A percentile compares a stretch with the other conserved stretches of the same genome.
Conservation (phyloP, 352 stramenopile genomes). For the Pythium chondricola region DNA sequence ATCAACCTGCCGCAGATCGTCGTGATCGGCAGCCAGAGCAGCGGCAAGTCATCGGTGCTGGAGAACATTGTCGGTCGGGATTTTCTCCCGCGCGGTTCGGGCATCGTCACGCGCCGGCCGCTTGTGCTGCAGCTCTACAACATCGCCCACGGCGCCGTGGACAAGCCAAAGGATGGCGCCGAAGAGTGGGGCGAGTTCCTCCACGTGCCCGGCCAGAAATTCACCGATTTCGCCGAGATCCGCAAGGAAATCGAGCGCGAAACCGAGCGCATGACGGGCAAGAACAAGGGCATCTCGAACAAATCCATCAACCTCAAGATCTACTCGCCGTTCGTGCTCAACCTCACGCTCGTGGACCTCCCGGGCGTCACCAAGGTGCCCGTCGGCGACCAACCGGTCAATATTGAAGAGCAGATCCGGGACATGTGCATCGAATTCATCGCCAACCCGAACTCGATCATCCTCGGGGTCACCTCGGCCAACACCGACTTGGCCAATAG, state of each 20-base stretch:
- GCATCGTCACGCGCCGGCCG: constrained; percentile 98
- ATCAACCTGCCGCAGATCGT: constrained; percentile 98
- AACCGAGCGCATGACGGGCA: constrained; percentile 93
- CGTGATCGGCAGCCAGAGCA: constrained; percentile 96
- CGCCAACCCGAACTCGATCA: constrained; percentile 98
- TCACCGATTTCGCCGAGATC: constrained; percentile 97
- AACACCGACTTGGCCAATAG: constrained; percentile 99
- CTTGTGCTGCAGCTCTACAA: constrained; percentile 99
- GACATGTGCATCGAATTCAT: constrained; percentile 99
- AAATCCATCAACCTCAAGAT: constrained; percentile 99
- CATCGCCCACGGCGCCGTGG: constrained; percentile 28
- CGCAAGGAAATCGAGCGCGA: constrained; percentile 97
- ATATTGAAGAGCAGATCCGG: constrained; percentile 99
- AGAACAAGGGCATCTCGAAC: constrained; percentile 98
- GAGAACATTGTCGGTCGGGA: constrained; percentile 94
- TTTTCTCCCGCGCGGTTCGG: constrained; percentile 95
- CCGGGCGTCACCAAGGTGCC: constrained; percentile 98
- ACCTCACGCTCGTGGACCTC: constrained; percentile 99
- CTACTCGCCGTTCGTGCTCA: constrained; percentile 96
- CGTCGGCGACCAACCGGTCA: constrained; percentile 97
- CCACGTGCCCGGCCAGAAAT: constrained; percentile 93
- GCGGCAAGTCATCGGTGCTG: constrained; percentile 94
- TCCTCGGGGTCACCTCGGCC: constrained; percentile 97
- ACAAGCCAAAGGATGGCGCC: constrained; percentile 15
- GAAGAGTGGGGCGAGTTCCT: constrained; percentile 98